Base-by-base conservation (phyloP, 2,329 filamentous ascomycete genomes). In the Colletotrichum sp. region DNA sequence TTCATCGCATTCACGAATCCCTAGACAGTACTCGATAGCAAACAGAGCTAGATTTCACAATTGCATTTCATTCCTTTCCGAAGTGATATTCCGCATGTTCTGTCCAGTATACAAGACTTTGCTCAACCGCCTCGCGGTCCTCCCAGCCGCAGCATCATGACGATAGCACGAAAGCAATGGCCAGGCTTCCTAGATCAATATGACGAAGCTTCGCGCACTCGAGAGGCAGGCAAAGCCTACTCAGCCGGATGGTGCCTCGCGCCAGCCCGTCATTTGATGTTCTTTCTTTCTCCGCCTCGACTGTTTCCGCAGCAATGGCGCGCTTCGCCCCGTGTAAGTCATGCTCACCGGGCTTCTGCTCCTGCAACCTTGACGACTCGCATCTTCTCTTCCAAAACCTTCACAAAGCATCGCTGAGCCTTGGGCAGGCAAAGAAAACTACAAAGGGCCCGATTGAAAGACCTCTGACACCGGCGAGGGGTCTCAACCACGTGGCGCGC, bases 201-300 rank as follows among this genome's bases (percentile, higher is more conserved):
- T 43, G 43, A 21, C 43, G n/a, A 21, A 48, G 1, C 43, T 21
- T 48, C 10, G 18, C 43, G 18, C n/a, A 21, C 1, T 13, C 0
- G n/a, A 1, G 18, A 48, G n/a, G 1, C n/a, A 48, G n/a, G 1
- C n/a, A 2, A 48, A 7, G 1, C 2, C n/a, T 21, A 4, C 6
- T 0, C n/a, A 4, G 4, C 5, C 1, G 3, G 43, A 48, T 48
- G 43, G 1, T 21, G 18, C 1, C 43, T 21, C 3, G n/a, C 10
- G 43, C 2, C 1, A 21, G 43, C 4, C 5, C n/a, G 43, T 12
- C 43, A 21, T 13, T 48, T 21, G 6, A 48, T 0, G n/a, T 3
- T 21, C 3, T 48, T 21, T 1, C 0, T 10, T 13, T 21, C 43
- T 12, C 18, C 18, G 43, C n/a, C 18, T 13, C 43, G 43, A 21